These are phyloP conservation scores for Gamsiella multidivaricata DNA, from an alignment of 192 early-diverging fungal genomes.

Conservation along the genomic window DNA sequence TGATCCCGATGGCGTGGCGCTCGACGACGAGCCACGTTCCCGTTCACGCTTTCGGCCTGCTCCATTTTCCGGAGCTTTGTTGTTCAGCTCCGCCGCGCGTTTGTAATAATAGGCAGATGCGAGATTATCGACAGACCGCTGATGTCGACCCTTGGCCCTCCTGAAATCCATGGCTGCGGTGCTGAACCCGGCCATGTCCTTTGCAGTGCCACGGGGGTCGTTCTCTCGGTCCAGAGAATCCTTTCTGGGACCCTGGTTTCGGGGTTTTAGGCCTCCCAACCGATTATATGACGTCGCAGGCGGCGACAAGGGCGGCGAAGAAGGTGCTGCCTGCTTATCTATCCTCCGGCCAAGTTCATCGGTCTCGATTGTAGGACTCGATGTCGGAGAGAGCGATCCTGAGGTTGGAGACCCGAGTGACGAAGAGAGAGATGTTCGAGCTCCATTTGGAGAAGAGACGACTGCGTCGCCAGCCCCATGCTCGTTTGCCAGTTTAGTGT, in stretches of 20 bases:
- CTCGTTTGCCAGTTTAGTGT: slow-evolving; percentile 27
- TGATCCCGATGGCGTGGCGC: neutral
- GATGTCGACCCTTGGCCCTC: slow-evolving; percentile 23
- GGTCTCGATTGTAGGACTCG: neutral
- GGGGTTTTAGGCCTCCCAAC: neutral
- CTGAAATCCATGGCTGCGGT: slow-evolving; percentile 34
- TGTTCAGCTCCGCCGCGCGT: slow-evolving; percentile 25
- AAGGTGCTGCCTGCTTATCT: neutral
- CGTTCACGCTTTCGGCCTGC: neutral
- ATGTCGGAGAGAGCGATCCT: neutral
- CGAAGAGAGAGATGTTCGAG: slow-evolving; percentile 23
- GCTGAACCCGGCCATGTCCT: slow-evolving; percentile 1
- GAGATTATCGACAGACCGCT: slow-evolving; percentile 38
- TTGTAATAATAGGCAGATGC: slow-evolving; percentile 39
- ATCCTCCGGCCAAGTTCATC: neutral
- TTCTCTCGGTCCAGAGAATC: slow-evolving; percentile 16
- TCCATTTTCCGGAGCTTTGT: slow-evolving; percentile 4
- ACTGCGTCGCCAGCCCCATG: neutral
- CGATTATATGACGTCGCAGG: neutral
- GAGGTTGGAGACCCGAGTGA: slow-evolving; percentile 21
- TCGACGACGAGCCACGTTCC: neutral
- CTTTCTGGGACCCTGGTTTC: neutral
- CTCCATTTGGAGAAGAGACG: neutral
- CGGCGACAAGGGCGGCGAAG: slow-evolving; percentile 4
- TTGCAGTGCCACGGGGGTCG: neutral